Conservation (phyloP, 2,329 filamentous ascomycete species). For the Ascochyta lentis region DNA sequence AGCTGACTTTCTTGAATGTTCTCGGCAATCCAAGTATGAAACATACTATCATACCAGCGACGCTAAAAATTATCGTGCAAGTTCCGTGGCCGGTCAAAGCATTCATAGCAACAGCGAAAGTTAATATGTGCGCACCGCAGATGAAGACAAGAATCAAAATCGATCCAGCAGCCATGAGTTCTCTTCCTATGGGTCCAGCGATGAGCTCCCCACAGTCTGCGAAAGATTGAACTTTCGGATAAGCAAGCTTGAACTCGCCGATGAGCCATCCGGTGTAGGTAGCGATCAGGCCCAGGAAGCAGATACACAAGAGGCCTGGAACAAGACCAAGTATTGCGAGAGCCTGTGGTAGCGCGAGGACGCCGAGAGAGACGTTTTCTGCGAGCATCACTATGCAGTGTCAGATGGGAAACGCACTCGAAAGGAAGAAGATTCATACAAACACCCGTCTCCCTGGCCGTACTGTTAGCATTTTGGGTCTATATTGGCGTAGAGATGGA, state of each 20-base stretch:
- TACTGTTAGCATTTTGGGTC: neutral
- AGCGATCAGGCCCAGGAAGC: conserved; percentile 61
- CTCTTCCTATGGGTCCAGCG: conserved; percentile 65
- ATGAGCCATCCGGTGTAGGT: conserved; percentile 69
- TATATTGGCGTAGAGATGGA: neutral
- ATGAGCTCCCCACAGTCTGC: conserved; percentile 71
- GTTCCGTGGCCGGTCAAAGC: conserved; percentile 66
- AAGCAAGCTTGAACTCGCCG: conserved; percentile 63
- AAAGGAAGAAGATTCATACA: conserved; percentile 31
- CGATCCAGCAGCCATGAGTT: conserved; percentile 68
- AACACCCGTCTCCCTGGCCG: conserved; percentile 52
- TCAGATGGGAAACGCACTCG: neutral
- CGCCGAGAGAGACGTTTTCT: conserved; percentile 65
- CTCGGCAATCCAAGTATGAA: conserved; percentile 66
- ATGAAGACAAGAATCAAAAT: conserved; percentile 71
- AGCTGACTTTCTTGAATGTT: conserved; percentile 68
- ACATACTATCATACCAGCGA: conserved; percentile 66
- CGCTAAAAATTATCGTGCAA: conserved; percentile 69
- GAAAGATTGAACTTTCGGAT: conserved; percentile 69
- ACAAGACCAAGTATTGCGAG: conserved; percentile 61
- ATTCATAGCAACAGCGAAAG: conserved; percentile 73
- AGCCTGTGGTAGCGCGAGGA: conserved; percentile 62
- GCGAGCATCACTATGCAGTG: conserved; percentile 59
- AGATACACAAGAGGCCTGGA: conserved; percentile 61
- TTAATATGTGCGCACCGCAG: conserved; percentile 74